Conservation (phyloP, 345 rosid genomes). For the Limnanthes douglasii region DNA sequence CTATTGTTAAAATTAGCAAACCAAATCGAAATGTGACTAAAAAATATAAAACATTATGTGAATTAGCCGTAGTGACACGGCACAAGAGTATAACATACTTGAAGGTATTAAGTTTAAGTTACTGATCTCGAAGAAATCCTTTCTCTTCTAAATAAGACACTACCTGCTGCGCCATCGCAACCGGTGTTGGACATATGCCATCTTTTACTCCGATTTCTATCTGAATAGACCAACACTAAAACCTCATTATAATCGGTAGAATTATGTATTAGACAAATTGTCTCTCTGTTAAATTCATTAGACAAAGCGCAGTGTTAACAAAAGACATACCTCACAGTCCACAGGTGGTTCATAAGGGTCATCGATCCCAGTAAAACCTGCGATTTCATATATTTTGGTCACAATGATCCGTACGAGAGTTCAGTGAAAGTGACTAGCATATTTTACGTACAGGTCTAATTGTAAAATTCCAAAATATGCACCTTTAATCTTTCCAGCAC, state of each 20-base stretch:
- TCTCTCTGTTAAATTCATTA: not conserved
- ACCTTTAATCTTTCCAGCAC: constrained; percentile 90
- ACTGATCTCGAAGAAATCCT: constrained; percentile 45
- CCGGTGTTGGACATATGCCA: constrained; percentile 61
- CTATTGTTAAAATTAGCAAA: too few relatives aligned
- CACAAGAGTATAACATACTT: too few relatives aligned
- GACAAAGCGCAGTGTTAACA: not conserved
- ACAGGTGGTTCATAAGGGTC: constrained; percentile 85
- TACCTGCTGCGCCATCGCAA: constrained; percentile 58
- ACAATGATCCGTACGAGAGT: not conserved
- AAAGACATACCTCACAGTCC: constrained; percentile 52
- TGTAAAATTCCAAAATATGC: not conserved
- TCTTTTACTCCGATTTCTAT: constrained; percentile 51
- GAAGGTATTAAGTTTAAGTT: constrained; percentile 6
- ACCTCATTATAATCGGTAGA: not conserved
- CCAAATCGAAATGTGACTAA: too few relatives aligned
- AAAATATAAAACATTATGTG: too few relatives aligned
- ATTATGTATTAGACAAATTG: constrained; percentile 2
- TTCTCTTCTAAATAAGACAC: constrained; percentile 53
- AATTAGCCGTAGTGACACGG: too few relatives aligned
- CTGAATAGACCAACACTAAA: constrained; percentile 14
- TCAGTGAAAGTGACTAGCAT: too few relatives aligned
- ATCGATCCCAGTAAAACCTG: constrained; percentile 94
- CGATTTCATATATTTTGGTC: constrained; percentile 3
- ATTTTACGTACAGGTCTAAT: not conserved